Evolutionary conservation across 305 asterid genomes (phyloP), one percentile per base, ranked within the genome.

Genomic region (Fraxinus dipetala): DNA sequence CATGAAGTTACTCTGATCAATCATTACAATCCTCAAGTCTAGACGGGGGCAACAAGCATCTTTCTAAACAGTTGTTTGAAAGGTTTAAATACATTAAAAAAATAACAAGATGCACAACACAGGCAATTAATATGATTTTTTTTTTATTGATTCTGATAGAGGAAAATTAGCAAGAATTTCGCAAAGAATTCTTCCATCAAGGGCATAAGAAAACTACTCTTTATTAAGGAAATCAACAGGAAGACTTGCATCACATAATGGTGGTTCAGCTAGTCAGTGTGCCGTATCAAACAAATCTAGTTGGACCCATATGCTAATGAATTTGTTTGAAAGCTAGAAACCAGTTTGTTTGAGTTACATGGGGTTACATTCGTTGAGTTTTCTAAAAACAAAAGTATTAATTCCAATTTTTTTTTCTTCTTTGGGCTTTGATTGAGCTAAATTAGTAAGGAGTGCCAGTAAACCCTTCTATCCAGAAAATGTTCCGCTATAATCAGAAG

Each of bases 1-100:
- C 38, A 80, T 73, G 69, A 43, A 72, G 34, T 18, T 81, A 61
- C 72, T 63, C n/a, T 20, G 72, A 18, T 63, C 72, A 63, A 22
- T 24, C n/a, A 18, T 16, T 3, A 9, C 22, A 72, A 36, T n/a
- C 28, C 11, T 36, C 14, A 36, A 34, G 30, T 73, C 16, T 22
- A 18, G 51, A 34, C 8, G 61, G 7, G 77, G 14, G 10, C 28
- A 13, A 72, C 6, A 38, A 74, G 78, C 4, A 36, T 20, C 30
- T 74, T 43, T 63, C 74, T 2, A 67, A 67, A 26, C 18, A 28
- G 16, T 67, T 28, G 18, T 67, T 9, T 61, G 32, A 61, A 61
- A 61, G 72, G 72, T 61, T 22, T 22, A 61, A 61, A 67, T 11
- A 67, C 36, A 28, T 28, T 18, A 4, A 10, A 26, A 24, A 28